A percentile compares a stretch with the other conserved stretches of the same genome.
phyloP scores from a whole-genome alignment of 305 asterid species.

The Solanum hybrid region DNA sequence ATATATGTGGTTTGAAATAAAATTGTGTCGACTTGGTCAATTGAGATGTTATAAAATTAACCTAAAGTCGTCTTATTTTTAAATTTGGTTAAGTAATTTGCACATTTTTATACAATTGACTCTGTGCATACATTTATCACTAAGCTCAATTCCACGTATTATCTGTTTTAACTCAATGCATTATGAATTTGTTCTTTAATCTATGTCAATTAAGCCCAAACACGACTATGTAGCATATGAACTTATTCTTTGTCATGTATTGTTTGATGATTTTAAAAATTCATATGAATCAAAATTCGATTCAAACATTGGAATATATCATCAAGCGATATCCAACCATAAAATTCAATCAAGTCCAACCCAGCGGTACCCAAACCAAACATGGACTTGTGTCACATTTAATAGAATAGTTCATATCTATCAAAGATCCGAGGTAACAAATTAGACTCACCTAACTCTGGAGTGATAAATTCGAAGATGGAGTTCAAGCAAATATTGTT shows the following conservation, averaged over 20 bases:
- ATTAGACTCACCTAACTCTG: rapidly evolving
- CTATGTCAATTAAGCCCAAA: not conserved
- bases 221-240: not conserved
- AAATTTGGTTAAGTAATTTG: not conserved
- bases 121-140: not conserved
- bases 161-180: not conserved
- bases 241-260: not conserved
- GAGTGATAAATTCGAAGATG: not conserved
- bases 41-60: not conserved
- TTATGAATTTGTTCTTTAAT: too few relatives aligned
- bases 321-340: rapidly evolving
- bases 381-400: not conserved
- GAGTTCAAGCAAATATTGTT: not conserved
- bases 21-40: not conserved
- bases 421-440: not conserved
- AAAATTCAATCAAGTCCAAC: not conserved
- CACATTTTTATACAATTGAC: not conserved
- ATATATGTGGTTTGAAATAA: not conserved
- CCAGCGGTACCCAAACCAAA: too few relatives aligned
- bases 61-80: not conserved
- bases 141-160: not conserved
- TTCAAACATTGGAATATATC: not conserved
- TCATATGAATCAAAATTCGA: not conserved
- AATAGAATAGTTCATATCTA: not conserved
- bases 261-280: too few relatives aligned